Base-by-base conservation (phyloP, 2,329 filamentous ascomycete genomes). In the Epichloe gansuensis region DNA sequence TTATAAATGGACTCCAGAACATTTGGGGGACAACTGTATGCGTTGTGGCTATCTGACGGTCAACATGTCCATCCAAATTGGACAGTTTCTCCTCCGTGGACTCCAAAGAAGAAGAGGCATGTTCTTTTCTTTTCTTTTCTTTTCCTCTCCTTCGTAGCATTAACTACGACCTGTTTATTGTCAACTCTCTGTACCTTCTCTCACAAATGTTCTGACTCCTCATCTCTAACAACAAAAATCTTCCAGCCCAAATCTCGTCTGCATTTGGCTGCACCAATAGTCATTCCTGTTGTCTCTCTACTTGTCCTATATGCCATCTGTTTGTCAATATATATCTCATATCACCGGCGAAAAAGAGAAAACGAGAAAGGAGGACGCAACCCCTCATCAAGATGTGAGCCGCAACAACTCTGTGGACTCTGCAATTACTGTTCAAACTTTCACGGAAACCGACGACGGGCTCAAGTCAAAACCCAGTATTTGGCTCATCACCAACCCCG, bases 71-170 rank as follows among this genome's bases (percentile, higher is more conserved):
- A 61, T 9, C 38, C 58, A 25, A 62, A 58, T 38, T 68, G 64
- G 62, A 62, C 63, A 2, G 54, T 62, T 6, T 68, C 66, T 13
- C 65, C 63, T 8, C 61, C 63, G 2, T 68, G 65, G 65, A 62
- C 52, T n/a, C 55, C 61, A 13, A 61, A 46, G 57, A 59, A 48
- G 56, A 60, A 48, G 50, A 54, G 39, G 60, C 63, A 50, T 57
- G 58, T 55, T 41, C n/a, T 21, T 2, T 21, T 21, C 2, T 21
- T 17, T 37, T 46, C 23, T 38, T 43, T 44, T 2, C 21, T 9
- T 9, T 15, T 8, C n/a, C 5, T 37, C 25, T 9, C n/a, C 31
- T 43, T 28, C 12, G 21, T 28, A 11, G 23, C 41, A 21, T 21
- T 45, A 34, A 44, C 42, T 15, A 25, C 4, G 25, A 12, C 2